phyloP scores from a whole-genome alignment of 176 grass and related monocot genomes.

The Triticum monococcum region DNA sequence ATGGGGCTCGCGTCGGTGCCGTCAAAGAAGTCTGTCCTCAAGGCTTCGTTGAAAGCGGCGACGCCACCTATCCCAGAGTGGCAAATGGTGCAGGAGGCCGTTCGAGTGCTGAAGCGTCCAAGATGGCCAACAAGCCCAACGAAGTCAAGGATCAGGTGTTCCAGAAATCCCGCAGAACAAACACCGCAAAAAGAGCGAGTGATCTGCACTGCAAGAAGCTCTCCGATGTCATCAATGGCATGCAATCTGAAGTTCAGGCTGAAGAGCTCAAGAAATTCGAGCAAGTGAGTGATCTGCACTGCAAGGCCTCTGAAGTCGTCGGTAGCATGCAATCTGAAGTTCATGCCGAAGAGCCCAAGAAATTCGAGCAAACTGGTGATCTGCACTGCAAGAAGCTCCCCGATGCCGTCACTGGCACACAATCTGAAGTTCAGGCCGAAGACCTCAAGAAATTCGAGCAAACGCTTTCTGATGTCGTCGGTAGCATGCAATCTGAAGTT shows the following conservation, averaged over 20 bases:
- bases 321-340: background rate
- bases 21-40: background rate
- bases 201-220: background rate
- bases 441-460: background rate
- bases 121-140: background rate
- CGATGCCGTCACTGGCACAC: background rate
- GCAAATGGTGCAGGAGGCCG: background rate
- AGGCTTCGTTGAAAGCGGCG: background rate
- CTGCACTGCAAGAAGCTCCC: too few species aligned
- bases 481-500: background rate
- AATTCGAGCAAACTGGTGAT: background rate
- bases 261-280: background rate
- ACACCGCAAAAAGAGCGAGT: background rate
- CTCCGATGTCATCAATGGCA: background rate
- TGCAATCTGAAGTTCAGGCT: background rate
- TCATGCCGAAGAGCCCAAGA: background rate
- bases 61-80: background rate
- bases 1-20: background rate
- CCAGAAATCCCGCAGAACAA: slow-evolving; percentile 17
- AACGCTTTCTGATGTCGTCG: background rate
- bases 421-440: background rate
- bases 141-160: background rate
- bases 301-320: background rate
- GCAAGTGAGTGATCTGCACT: background rate
- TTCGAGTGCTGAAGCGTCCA: background rate